Conservation (phyloP, 768 basidiomycete genomes). For the Floccularia luteovirens region DNA sequence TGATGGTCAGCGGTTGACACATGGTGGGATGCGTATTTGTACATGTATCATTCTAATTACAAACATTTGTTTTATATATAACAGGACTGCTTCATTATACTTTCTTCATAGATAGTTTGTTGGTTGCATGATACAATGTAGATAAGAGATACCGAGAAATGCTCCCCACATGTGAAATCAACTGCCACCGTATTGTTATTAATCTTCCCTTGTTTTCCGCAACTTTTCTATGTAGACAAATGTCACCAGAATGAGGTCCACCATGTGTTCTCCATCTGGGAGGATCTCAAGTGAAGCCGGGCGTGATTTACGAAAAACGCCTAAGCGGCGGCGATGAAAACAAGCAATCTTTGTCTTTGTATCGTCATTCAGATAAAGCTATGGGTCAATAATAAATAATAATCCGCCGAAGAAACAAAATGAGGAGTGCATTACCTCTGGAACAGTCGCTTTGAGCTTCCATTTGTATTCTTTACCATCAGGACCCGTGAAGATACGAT, state of each 20-base stretch:
- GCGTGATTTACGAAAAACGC: slow-evolving; percentile 5
- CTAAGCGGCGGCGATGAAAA: slow-evolving; percentile 9
- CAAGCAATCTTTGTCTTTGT: slow-evolving; percentile 10
- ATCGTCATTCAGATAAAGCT: slow-evolving; percentile 14
- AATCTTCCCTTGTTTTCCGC: slow-evolving; percentile 14
- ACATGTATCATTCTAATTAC: no score
- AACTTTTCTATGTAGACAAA: slow-evolving; percentile 21
- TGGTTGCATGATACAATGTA: no score
- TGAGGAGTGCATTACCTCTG: slow-evolving; percentile 6
- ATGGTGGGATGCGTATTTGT: no score
- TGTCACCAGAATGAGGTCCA: slow-evolving; percentile 18
- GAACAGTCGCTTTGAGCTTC: slow-evolving; percentile 5
- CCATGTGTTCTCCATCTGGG: slow-evolving; percentile 15
- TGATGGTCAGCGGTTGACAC: no score
- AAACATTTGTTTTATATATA: no score
- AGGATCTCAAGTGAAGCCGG: slow-evolving; percentile 14
- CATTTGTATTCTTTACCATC: slow-evolving; percentile 18
- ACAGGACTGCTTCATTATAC: no score
- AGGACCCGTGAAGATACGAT: slow-evolving; percentile 13
- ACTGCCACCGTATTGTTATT: no score
- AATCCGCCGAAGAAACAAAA: background rate
- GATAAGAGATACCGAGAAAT: no score
- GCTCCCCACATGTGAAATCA: no score
- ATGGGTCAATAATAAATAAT: background rate
- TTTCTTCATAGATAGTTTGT: no score